Conservation (phyloP, 2,329 filamentous ascomycete genomes). For the Sporothrix protearum region DNA sequence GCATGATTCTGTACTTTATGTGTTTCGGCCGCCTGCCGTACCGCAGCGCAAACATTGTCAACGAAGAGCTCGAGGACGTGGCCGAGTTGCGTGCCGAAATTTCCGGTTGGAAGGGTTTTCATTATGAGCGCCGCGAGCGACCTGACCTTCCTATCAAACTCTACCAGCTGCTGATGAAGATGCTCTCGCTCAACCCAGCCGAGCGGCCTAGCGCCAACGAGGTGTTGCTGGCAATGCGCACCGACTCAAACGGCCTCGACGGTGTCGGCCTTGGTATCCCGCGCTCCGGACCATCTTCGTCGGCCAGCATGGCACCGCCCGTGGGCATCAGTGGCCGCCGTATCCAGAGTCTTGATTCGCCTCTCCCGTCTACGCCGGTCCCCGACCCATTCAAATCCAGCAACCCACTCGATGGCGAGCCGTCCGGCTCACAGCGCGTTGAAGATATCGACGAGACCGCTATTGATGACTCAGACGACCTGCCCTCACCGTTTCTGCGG, state of each 20-base stretch:
- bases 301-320: constrained; percentile 8
- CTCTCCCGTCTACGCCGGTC: constrained; percentile 48
- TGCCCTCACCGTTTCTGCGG: constrained; percentile 31
- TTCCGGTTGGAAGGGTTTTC: constrained; percentile 79
- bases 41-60: constrained; percentile 71
- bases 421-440: constrained; percentile 34
- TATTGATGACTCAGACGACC: constrained; percentile 29
- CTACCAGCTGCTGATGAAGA: constrained; percentile 75
- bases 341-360: constrained; percentile 56
- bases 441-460: constrained; percentile 32
- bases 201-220: constrained; percentile 82
- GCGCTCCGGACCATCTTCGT: neutral
- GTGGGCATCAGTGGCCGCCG: constrained; percentile 45
- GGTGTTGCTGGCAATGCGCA: constrained; percentile 73
- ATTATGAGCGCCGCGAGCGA: constrained; percentile 68
- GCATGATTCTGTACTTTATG: constrained; percentile 98
- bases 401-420: neutral
- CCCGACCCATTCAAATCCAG: constrained; percentile 37
- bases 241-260: constrained; percentile 24
- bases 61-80: constrained; percentile 90
- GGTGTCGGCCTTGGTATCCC: constrained; percentile 10
- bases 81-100: constrained; percentile 84
- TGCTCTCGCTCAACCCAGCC: constrained; percentile 72
- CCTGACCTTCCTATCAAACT: constrained; percentile 82
- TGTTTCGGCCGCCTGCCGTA: constrained; percentile 92